Evolutionary conservation across 768 basidiomycete genomes (phyloP), one percentile per base, ranked within the genome.

Genomic region (Termitomyces sp.): DNA sequence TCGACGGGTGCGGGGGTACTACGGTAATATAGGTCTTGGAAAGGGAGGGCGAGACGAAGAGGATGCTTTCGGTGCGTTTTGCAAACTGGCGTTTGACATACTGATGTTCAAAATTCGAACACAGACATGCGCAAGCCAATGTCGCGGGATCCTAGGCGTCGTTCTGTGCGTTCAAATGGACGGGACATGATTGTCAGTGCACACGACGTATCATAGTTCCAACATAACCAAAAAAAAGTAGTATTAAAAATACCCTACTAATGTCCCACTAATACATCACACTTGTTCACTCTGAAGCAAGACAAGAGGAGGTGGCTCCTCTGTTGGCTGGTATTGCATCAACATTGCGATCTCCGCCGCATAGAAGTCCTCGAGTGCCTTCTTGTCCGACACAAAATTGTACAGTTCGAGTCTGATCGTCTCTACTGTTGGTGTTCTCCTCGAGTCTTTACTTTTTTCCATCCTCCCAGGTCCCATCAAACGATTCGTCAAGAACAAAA

Each of bases 401-500:
- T 81, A 70, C 61, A 97, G 70, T 60, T 79, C 79, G 38, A 74
- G 61, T 55, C 89, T 77, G 46, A 94, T 78, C 13, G 79, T 73
- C 44, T 88, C 85, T 0, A 88, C 88, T 32, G 78, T 78, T 3
- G 76, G 79, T 20, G 82, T 76, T 22, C 84, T 83, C 57, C 75
- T 75, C 59, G 79, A 74, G 13, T 79, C 82, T 63, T 84, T 85
- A 61, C 72, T 79, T 61, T 81, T 83, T 62, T 77, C 84, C 74
- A 86, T 78, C 57, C 87, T 75, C 49, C 87, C 85, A 13, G 86
- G 79, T 3, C 81, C 86, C 78, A 92, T 88, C 57, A 95, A 74
- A 24, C 94, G 78, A 68, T 98, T 98, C 54, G 90, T 94, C 63
- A 94, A 76, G 77, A 95, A 96, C 58, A 93, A 71, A 71, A 94